Evolutionary conservation across 2,329 filamentous ascomycete genomes (phyloP), one percentile per base, ranked within the genome.

Genomic region (Tothia fuscella): DNA sequence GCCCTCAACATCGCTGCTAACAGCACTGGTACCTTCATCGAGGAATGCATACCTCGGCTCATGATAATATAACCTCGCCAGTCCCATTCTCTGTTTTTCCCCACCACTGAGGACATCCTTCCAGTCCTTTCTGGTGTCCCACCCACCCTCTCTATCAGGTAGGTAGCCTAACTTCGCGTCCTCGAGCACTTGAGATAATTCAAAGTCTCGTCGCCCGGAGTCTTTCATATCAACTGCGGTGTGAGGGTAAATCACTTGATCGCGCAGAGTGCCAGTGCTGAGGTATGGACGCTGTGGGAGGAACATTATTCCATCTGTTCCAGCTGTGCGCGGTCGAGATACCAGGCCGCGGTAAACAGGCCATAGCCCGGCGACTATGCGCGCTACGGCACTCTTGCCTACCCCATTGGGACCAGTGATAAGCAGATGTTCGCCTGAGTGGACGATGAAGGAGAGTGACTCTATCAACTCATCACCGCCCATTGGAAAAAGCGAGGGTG

Each of bases 191-290:
- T 70, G 70, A 55, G 80, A 76, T 16, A 98, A 71, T 49, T 93
- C 83, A 24, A 76, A 68, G 56, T 98, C 91, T 3, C 74, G 76
- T 51, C 80, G 79, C 13, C 81, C 78, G 47, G 81, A 80, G 45
- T 84, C 79, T 22, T 78, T 80, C 91, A 98, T 96, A 53, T 98
- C 91, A 31, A 88, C 68, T 56, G 93, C 89, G 5, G 86, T 89
- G 53, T 98, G 87, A 0, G 91, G 91, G 52, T 98, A 98, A 56
- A 96, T 95, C 53, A 98, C 86, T 64, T 98, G 93, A 54, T 98
- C 93, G 20, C 91, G 81, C 7, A 96, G 70, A 1, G 91, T 96
- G 26, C 91, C 91, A 17, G 89, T 82, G 58, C 80, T 89, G 25
- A 96, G 74, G 54, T 96, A 96, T 0, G 89, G 87, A 13, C 89